Evolutionary conservation across 257 asterid genomes (phyloP).

Genomic region (Solanum sitiens): DNA sequence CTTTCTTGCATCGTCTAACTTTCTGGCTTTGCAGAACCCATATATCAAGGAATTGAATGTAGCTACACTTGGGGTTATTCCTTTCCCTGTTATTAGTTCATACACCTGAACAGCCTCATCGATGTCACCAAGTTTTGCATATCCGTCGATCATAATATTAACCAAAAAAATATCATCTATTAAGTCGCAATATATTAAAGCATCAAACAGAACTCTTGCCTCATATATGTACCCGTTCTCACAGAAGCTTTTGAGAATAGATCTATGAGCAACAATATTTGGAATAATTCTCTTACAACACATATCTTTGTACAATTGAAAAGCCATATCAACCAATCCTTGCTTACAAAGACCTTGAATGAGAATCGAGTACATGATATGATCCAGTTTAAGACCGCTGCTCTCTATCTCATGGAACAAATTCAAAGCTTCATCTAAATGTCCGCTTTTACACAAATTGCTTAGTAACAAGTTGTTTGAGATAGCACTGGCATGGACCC

Average conservation of each 20-base stretch:
- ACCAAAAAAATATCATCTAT: constrained; percentile 45
- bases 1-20: constrained; percentile 29
- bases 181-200: constrained; percentile 20
- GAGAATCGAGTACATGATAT: constrained; percentile 43
- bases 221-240: constrained; percentile 31
- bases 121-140: constrained; percentile 50
- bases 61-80: constrained; percentile 47
- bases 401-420: constrained; percentile 42
- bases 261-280: constrained; percentile 28
- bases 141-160: constrained; percentile 56
- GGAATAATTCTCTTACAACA: constrained; percentile 27
- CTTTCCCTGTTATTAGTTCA: constrained; percentile 32
- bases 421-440: constrained; percentile 35
- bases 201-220: constrained; percentile 52
- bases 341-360: constrained; percentile 60
- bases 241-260: constrained; percentile 44
- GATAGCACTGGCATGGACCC: constrained; percentile 29
- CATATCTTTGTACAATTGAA: constrained; percentile 38
- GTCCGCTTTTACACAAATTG: constrained; percentile 58
- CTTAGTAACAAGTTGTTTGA: constrained; percentile 34
- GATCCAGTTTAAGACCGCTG: constrained; percentile 43
- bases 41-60: constrained; percentile 66
- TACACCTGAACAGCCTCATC: constrained; percentile 44
- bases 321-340: constrained; percentile 39
- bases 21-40: constrained; percentile 47